Conservation (phyloP, 2,329 filamentous ascomycete genomes). For the Thelonectria blattea region DNA sequence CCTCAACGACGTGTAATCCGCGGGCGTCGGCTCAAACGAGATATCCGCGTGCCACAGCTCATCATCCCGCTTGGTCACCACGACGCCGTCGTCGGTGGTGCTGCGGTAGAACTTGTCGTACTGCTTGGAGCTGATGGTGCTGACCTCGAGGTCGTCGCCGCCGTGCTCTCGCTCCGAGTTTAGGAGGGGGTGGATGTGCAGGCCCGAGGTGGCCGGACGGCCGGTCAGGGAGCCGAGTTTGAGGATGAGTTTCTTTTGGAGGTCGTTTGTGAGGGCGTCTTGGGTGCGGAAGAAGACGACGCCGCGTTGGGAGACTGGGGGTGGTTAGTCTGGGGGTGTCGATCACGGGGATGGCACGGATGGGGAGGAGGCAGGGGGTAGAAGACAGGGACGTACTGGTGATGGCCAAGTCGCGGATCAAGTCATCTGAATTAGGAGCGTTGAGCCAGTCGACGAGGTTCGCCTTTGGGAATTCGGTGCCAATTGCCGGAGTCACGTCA, state of each 20-base stretch:
- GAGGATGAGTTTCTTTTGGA: conserved; percentile 70
- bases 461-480: conserved; percentile 64
- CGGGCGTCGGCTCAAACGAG: conserved; percentile 67
- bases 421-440: conserved; percentile 65
- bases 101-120: conserved; percentile 55
- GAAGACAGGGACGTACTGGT: conserved; percentile 56
- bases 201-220: conserved; percentile 59
- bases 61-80: conserved; percentile 20
- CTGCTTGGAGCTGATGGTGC: conserved; percentile 63
- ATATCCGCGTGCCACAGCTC: conserved; percentile 66
- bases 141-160: conserved; percentile 65
- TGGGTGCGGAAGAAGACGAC: conserved; percentile 75
- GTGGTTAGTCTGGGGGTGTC: not conserved
- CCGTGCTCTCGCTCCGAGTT: conserved; percentile 60
- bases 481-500: conserved; percentile 67
- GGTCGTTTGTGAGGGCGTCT: conserved; percentile 63
- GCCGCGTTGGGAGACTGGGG: conserved; percentile 68
- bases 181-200: conserved; percentile 67
- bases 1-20: conserved; percentile 66
- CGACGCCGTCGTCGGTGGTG: conserved; percentile 43
- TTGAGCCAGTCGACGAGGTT: conserved; percentile 67
- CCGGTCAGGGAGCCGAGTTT: conserved; percentile 64
- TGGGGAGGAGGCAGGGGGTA: not conserved
- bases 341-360: not conserved
- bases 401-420: conserved; percentile 70